Conservation (phyloP, 768 basidiomycete species). For the Candolleomyces aberdarensis region DNA sequence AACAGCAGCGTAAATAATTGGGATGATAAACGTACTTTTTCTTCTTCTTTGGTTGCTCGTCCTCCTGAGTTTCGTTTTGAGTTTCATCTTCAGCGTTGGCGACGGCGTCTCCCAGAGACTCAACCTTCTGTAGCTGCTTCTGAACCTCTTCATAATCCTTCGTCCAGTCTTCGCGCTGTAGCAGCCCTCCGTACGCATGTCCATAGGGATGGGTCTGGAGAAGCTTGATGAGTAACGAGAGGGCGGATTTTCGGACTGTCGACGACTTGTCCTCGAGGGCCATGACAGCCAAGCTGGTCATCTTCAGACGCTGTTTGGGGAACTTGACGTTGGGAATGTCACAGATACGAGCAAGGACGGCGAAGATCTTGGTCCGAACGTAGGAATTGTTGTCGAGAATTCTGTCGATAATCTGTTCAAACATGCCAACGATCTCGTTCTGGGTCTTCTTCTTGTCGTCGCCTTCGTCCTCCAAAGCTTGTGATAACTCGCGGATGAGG, state of each 20-base stretch:
- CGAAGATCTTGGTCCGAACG: conserved; percentile 86
- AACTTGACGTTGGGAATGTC: conserved; percentile 69
- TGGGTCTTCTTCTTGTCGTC: conserved; percentile 46
- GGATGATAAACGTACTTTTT: conserved; percentile 25
- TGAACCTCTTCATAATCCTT: conserved; percentile 61
- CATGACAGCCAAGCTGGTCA: conserved; percentile 73
- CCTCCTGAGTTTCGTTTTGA: conserved; percentile 12
- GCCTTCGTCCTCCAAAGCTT: conserved; percentile 44
- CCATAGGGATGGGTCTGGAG: conserved; percentile 89
- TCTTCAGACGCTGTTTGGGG: conserved; percentile 77
- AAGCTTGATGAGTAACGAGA: conserved; percentile 69
- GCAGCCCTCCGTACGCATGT: conserved; percentile 74
- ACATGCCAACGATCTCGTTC: conserved; percentile 78
- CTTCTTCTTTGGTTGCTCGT: conserved; percentile 24
- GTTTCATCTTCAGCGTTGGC: conserved; percentile 24
- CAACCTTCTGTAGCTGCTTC: conserved; percentile 67
- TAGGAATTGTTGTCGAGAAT: conserved; percentile 86
- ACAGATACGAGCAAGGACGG: conserved; percentile 72
- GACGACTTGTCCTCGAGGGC: conserved; percentile 89
- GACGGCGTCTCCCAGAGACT: conserved; percentile 67
- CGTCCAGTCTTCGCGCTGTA: conserved; percentile 74
- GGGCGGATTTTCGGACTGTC: conserved; percentile 82
- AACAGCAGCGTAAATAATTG: neutral
- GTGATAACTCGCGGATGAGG: conserved; percentile 79
- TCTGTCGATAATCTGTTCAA: conserved; percentile 83